phyloP scores from a whole-genome alignment of 495 filamentous ascomycete species.

The Acidomyces sp. region DNA sequence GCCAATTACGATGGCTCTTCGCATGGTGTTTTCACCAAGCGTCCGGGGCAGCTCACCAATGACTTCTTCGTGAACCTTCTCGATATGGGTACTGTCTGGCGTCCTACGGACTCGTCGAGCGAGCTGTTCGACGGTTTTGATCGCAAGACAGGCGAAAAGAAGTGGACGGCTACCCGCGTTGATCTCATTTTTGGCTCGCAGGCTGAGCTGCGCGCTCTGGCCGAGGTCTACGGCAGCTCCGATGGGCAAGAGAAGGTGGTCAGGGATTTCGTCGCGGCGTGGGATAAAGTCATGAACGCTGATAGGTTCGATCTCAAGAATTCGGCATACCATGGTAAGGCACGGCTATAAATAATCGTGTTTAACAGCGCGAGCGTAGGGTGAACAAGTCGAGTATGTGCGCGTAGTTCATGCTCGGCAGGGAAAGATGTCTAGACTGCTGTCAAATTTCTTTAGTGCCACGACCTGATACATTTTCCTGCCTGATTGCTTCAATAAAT shows the following conservation, averaged over 20 bases:
- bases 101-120: constrained; percentile 32
- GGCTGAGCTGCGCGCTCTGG: constrained; percentile 52
- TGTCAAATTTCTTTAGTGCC: no score
- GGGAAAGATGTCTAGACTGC: no score
- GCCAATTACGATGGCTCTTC: constrained; percentile 52
- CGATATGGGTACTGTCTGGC: constrained; percentile 51
- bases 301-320: constrained; percentile 47
- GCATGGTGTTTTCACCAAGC: constrained; percentile 48
- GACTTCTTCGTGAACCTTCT: constrained; percentile 67
- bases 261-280: constrained; percentile 55
- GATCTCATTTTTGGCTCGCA: constrained; percentile 61
- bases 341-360: no score
- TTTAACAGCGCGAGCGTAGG: no score
- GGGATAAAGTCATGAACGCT: constrained; percentile 59
- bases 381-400: no score
- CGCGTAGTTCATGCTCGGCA: no score
- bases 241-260: constrained; percentile 48
- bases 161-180: constrained; percentile 54
- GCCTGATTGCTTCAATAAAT: no score
- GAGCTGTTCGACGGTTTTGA: constrained; percentile 51
- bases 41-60: constrained; percentile 53
- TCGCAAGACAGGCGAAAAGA: constrained; percentile 51
- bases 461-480: no score
- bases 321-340: no score
- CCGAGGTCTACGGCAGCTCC: constrained; percentile 49